Conservation (phyloP, 768 basidiomycete genomes). For the Leccinum truebloodii region DNA sequence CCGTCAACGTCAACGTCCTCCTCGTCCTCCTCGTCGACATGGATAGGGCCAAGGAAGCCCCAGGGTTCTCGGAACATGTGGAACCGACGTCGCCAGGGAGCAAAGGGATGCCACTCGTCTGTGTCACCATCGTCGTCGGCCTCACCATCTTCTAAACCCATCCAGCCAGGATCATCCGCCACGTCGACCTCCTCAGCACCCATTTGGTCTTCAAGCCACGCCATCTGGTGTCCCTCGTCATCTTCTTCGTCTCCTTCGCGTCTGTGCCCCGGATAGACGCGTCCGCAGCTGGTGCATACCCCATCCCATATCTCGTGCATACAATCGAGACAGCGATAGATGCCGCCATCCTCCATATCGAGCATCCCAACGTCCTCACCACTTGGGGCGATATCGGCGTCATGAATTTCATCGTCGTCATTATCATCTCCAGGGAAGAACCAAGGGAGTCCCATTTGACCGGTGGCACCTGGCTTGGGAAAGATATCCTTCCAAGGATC, state of each 20-base stretch:
- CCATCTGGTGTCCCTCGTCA: slow-evolving; percentile 33
- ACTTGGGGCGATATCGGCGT: slow-evolving; percentile 18
- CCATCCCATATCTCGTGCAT: slow-evolving; percentile 79
- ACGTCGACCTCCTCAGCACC: slow-evolving; percentile 33
- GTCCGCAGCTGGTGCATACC: slow-evolving; percentile 59
- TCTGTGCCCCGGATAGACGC: slow-evolving; percentile 57
- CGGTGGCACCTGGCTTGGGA: slow-evolving; percentile 21
- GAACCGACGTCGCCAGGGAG: slow-evolving; percentile 20
- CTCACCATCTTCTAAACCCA: slow-evolving; percentile 35
- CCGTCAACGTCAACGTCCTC: slow-evolving; percentile 16
- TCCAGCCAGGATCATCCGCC: slow-evolving; percentile 34
- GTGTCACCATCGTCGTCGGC: slow-evolving; percentile 35
- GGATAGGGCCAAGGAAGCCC: slow-evolving; percentile 19
- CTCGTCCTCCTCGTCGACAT: slow-evolving; percentile 28
- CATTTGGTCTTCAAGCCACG: slow-evolving; percentile 40
- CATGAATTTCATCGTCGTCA: slow-evolving; percentile 21
- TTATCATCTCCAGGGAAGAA: slow-evolving; percentile 24
- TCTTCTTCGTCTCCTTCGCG: slow-evolving; percentile 28
- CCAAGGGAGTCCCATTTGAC: slow-evolving; percentile 22
- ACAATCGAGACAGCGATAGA: slow-evolving; percentile 76
- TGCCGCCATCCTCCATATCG: slow-evolving; percentile 73
- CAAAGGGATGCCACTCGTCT: slow-evolving; percentile 20
- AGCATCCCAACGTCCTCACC: slow-evolving; percentile 57
- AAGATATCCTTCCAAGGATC: slow-evolving; percentile 76
- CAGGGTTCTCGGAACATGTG: slow-evolving; percentile 19